Conservation (phyloP, 768 basidiomycete genomes). For the Lactifluus piperatus region DNA sequence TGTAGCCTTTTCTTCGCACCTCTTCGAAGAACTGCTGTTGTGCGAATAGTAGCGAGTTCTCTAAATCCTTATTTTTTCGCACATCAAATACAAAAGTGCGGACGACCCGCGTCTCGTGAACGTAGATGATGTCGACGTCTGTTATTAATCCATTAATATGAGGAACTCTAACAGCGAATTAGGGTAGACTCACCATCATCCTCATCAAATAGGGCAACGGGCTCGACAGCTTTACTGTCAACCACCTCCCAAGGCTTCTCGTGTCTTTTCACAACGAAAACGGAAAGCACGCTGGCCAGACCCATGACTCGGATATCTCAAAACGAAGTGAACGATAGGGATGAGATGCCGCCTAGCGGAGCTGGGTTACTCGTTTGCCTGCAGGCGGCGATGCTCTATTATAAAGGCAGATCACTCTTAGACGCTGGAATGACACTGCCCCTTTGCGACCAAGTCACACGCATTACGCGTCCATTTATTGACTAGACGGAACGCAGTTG, state of each 20-base stretch:
- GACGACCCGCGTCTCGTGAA: conserved; percentile 44
- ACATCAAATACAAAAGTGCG: conserved; percentile 60
- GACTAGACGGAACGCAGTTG: conserved; percentile 1
- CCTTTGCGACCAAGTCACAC: neutral
- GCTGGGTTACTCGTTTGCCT: neutral
- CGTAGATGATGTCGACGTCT: conserved; percentile 54
- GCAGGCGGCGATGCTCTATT: conserved; percentile 1
- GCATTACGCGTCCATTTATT: neutral
- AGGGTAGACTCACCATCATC: conserved; percentile 38
- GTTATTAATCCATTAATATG: neutral
- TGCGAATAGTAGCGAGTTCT: conserved; percentile 51
- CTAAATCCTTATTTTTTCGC: conserved; percentile 39
- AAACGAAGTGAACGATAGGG: neutral
- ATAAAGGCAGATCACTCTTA: conserved; percentile 5
- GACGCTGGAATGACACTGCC: conserved; percentile 16
- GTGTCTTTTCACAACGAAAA: conserved; percentile 41
- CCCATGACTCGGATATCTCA: conserved; percentile 17
- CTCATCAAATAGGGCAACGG: conserved; percentile 55
- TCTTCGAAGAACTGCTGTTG: conserved; percentile 54
- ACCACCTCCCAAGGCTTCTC: conserved; percentile 75
- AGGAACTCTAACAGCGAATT: neutral
- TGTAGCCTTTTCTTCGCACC: conserved; percentile 46
- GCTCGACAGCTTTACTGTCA: conserved; percentile 51
- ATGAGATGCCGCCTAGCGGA: neutral
- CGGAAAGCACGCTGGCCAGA: conserved; percentile 21